Base-by-base conservation (phyloP, 305 asterid genomes). In the Rubia balearica region DNA sequence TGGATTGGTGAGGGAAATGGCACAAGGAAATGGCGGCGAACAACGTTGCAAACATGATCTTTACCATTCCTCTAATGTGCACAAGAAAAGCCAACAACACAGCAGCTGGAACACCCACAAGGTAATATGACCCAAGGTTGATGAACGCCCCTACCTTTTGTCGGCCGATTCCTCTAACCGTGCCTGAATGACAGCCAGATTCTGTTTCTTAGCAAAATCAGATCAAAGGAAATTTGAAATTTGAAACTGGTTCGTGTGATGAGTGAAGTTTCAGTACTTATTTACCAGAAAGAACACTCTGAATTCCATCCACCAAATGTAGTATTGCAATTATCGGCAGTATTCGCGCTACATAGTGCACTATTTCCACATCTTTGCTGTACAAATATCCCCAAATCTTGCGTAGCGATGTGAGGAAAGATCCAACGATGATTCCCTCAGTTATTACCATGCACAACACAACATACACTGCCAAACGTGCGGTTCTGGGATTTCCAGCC, bases 91-190 rank as follows among this genome's bases (percentile, higher is more conserved):
- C 96, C 41, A 89, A 70, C 76, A 91, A 59, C 67, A 86, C 53
- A 61, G 95, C 86, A 33, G 73, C 8, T 45, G 97, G 97, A 76
- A 88, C 77, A 59, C 96, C 97, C 65, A 88, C 89, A 59, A 91
- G 77, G 81, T 91, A 89, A 81, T 91, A 89, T 17, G 96, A 85
- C 77, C 97, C 96, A 7, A 91, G 93, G 65, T 91, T 89, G 64
- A 89, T 76, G 70, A 21, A 69, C 1, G 97, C 96, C 30, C 97
- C 97, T 22, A 85, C 83, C 62, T 89, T 91, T 82, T 91, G 97
- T 86, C 81, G 30, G 8, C 96, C 97, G 46, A 87, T 77, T 63
- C 97, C 97, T 83, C 96, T 82, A 14, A 89, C 84, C 40, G 86
- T 75, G 72, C 97, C 96, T 91, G 38, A 7, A 68, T 19, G n/a